These are phyloP conservation scores for Prunus mongolica DNA, from an alignment of 306 rosid genomes.

Conservation along the genomic window DNA sequence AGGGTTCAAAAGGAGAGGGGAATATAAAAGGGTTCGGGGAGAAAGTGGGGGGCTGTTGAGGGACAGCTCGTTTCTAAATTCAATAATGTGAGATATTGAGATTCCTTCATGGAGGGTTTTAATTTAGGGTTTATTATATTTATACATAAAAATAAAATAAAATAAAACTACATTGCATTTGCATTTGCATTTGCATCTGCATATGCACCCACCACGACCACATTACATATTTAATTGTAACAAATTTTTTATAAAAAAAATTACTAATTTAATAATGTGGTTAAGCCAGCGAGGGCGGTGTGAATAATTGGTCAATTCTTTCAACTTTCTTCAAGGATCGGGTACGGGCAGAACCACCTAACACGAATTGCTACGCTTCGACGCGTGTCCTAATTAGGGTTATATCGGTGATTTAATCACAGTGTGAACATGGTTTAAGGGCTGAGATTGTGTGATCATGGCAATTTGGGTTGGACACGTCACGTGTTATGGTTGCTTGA, in stretches of 20 bases:
- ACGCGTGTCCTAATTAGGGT: not conserved
- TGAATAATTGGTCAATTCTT: constrained; percentile 28
- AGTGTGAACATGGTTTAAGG: not conserved
- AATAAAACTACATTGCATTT: not conserved
- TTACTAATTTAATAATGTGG: not conserved
- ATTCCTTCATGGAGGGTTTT: constrained; percentile 28
- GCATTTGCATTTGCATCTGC: not conserved
- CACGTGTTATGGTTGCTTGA: constrained; percentile 12
- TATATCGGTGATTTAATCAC: not conserved
- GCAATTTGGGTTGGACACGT: constrained; percentile 13
- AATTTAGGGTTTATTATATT: constrained; percentile 11
- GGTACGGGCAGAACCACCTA: constrained; percentile 15
- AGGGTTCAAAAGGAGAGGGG: constrained; percentile 12
- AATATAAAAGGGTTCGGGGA: constrained; percentile 34
- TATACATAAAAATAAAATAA: not conserved
- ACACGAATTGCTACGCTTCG: fast-evolving
- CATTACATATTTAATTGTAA: not conserved
- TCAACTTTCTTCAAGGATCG: constrained; percentile 23
- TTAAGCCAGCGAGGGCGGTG: constrained; percentile 24
- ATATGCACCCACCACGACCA: not conserved
- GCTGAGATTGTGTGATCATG: not conserved
- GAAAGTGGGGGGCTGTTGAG: constrained; percentile 16
- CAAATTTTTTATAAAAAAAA: too few relatives aligned
- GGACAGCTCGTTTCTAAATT: constrained; percentile 28
- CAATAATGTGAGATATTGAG: constrained; percentile 32